A percentile compares a stretch with the other conserved stretches of the same genome.
Evolutionary conservation across 2,329 filamentous ascomycete species (phyloP).

Genomic region (Fusarium continuum): DNA sequence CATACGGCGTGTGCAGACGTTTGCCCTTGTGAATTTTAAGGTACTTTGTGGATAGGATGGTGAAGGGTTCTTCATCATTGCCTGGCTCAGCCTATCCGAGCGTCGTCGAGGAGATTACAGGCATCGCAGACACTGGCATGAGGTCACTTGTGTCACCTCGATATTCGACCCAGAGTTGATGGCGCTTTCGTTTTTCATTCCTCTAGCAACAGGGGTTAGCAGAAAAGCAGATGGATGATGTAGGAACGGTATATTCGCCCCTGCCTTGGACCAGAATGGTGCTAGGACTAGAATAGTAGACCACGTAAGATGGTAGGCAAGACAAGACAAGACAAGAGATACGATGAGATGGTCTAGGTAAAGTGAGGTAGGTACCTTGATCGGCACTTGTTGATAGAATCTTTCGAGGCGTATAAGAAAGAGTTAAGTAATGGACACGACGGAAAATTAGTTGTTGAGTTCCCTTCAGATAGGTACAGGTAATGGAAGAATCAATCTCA

Average conservation of each 20-base stretch:
- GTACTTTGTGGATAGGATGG: no score
- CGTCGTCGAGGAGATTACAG: neutral
- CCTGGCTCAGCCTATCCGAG: neutral
- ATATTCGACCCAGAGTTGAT: neutral
- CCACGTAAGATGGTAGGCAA: neutral
- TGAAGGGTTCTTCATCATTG: neutral
- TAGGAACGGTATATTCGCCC: slow-evolving; percentile 13
- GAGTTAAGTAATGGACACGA: no score
- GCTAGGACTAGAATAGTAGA: slow-evolving; percentile 25
- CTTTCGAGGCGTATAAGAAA: neutral
- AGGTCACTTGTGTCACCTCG: slow-evolving; percentile 7
- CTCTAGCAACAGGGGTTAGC: slow-evolving; percentile 8
- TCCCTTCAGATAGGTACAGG: no score
- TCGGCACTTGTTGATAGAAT: slow-evolving; percentile 3
- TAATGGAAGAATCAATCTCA: neutral
- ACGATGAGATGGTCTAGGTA: neutral
- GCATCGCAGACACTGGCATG: slow-evolving; percentile 8
- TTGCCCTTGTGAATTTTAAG: neutral
- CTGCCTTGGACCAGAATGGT: slow-evolving; percentile 23
- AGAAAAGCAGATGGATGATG: slow-evolving; percentile 18
- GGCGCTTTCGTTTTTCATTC: no score
- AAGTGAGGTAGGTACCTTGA: slow-evolving; percentile 7
- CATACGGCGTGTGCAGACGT: neutral
- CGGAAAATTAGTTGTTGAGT: neutral
- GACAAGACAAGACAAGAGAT: no score